Conservation (phyloP, 2,329 filamentous ascomycete genomes). For the Fusarium pseudonygamai region DNA sequence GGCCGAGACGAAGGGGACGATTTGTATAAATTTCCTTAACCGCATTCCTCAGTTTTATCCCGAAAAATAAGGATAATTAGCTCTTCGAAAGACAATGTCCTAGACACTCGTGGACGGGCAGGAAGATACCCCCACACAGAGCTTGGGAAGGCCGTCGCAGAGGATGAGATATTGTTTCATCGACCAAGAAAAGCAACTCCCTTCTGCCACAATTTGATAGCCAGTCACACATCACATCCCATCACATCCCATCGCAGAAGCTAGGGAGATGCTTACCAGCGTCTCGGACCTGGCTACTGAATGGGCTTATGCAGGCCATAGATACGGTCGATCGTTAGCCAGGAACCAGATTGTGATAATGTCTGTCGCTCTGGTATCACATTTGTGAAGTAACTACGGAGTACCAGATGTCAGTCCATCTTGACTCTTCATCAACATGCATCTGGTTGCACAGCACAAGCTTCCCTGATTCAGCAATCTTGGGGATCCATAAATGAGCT, state of each 20-base stretch:
- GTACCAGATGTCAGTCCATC: not conserved
- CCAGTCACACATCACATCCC: constrained; percentile 1
- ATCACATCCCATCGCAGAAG: not conserved
- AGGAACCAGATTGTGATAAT: constrained; percentile 25
- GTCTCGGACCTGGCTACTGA: constrained; percentile 28
- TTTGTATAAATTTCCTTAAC: constrained; percentile 10
- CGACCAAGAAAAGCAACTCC: constrained; percentile 11
- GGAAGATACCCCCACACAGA: constrained; percentile 14
- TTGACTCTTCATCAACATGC: not conserved
- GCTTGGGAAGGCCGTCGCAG: constrained; percentile 5
- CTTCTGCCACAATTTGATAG: constrained; percentile 4
- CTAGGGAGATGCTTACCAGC: constrained; percentile 7
- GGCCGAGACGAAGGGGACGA: constrained; percentile 7
- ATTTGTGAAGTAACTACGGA: not conserved
- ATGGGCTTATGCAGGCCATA: constrained; percentile 32
- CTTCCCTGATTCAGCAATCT: not conserved
- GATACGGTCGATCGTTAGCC: constrained; percentile 22
- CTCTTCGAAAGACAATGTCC: not conserved
- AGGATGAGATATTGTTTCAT: constrained; percentile 30
- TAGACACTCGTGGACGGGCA: constrained; percentile 1
- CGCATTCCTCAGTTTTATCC: constrained; percentile 26
- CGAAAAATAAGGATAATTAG: not conserved
- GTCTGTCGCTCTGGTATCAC: not conserved
- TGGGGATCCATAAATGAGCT: not conserved
- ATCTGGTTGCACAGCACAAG: not conserved